Conservation (phyloP, 208 protist genomes). For the Crithidia expoeki region DNA sequence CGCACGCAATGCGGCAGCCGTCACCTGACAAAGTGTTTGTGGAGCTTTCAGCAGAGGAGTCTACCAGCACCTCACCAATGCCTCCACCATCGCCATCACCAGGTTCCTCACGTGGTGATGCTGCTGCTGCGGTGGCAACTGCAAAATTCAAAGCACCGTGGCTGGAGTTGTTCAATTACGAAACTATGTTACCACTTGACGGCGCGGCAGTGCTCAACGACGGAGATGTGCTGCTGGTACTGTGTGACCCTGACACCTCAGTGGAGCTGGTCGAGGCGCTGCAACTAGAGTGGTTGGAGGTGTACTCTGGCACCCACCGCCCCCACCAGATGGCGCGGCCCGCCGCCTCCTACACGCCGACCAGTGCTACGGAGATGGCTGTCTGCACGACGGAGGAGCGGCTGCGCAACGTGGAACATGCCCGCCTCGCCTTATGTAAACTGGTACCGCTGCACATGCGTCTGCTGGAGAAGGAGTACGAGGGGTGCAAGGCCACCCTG, state of each 20-base stretch:
- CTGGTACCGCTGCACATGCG: conserved; percentile 23
- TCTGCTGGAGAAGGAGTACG: conserved; percentile 19
- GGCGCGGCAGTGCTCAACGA: conserved; percentile 15
- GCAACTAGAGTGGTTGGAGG: conserved; percentile 37
- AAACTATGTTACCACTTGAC: conserved; percentile 22
- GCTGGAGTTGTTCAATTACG: conserved; percentile 30
- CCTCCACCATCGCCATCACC: neutral
- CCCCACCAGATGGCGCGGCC: conserved; percentile 8
- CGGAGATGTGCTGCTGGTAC: conserved; percentile 26
- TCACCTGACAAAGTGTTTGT: neutral
- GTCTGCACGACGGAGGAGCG: conserved; percentile 37
- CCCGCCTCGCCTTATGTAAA: conserved; percentile 24
- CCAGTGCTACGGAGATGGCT: conserved; percentile 27
- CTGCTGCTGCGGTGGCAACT: neutral
- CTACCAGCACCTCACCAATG: neutral
- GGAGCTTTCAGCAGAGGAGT: neutral
- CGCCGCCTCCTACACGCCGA: neutral
- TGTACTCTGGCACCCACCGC: conserved; percentile 25
- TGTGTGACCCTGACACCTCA: conserved; percentile 24
- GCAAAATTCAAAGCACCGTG: conserved; percentile 7
- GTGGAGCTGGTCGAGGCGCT: conserved; percentile 30
- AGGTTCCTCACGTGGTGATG: too few species aligned
- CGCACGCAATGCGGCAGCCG: neutral
- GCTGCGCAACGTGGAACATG: conserved; percentile 30
- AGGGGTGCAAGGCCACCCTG: conserved; percentile 1